Evolutionary conservation across 1,139 yeast species (phyloP).

Genomic region (Saccharomyces hybrid): DNA sequence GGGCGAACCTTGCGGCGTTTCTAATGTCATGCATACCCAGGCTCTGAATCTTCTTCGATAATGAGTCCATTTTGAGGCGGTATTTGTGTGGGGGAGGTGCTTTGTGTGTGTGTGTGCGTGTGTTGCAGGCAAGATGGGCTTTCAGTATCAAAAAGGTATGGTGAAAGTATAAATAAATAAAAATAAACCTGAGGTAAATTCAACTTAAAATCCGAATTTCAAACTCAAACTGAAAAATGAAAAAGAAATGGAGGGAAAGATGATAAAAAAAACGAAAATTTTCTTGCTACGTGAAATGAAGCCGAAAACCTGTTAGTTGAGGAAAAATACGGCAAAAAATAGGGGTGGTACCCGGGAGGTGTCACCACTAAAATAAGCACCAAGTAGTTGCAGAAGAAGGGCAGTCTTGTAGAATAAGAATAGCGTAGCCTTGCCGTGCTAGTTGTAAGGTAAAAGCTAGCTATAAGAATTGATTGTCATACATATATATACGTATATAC

Average conservation of each 20-base stretch:
- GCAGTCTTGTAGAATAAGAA: too few relatives aligned
- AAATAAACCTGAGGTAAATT: too few relatives aligned
- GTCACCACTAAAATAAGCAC: neutral
- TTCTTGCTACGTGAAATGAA: neutral
- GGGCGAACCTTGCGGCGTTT: slow-evolving; percentile 34
- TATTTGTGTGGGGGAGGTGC: neutral
- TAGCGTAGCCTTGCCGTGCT: neutral
- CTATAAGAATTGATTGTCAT: neutral
- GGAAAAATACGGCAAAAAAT: neutral
- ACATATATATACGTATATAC: neutral
- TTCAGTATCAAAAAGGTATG: too few relatives aligned
- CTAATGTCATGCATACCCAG: slow-evolving; percentile 33
- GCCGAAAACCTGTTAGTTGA: neutral
- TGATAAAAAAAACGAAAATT: neutral
- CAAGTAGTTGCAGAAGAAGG: too few relatives aligned
- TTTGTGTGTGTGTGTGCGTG: too few relatives aligned
- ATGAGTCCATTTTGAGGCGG: slow-evolving; percentile 25
- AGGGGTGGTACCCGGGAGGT: neutral
- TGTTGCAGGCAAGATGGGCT: too few relatives aligned
- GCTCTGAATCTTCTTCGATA: slow-evolving; percentile 31
- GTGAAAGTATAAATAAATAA: too few relatives aligned
- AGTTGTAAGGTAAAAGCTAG: neutral
- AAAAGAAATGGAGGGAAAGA: neutral
- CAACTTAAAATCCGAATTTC: too few relatives aligned
- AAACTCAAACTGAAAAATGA: neutral